Conservation (phyloP, 257 asterid genomes). For the Primulina tabacum region DNA sequence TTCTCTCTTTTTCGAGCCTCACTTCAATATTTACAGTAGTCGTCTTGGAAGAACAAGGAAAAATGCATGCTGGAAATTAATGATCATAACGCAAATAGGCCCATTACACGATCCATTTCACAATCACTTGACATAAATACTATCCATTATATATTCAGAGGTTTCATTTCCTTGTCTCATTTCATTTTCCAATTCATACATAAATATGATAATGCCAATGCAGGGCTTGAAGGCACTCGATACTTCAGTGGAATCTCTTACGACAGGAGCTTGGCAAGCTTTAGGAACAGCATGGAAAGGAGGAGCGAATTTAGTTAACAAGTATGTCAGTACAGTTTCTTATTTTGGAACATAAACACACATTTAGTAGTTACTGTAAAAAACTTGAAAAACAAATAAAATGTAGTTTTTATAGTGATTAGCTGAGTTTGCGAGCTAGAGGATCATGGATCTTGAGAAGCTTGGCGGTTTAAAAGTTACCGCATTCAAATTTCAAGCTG, state of each 20-base stretch:
- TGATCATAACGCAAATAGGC: neutral
- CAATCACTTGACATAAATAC: neutral
- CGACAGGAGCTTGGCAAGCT: slow-evolving; percentile 99
- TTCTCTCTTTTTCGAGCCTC: neutral
- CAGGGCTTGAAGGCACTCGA: slow-evolving; percentile 91
- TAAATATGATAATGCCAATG: slow-evolving; percentile 26
- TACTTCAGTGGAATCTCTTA: slow-evolving; percentile 73
- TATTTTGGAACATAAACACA: neutral
- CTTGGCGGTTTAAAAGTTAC: slow-evolving; percentile 5
- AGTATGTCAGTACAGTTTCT: slow-evolving; percentile 33
- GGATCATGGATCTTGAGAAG: neutral
- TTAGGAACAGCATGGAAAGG: slow-evolving; percentile 95
- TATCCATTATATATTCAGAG: neutral
- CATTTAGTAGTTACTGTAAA: neutral
- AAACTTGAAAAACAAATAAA: neutral
- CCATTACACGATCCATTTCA: neutral
- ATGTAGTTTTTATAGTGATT: neutral
- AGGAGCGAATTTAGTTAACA: slow-evolving; percentile 60
- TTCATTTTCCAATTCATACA: neutral
- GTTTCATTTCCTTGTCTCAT: neutral
- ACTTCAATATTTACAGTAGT: too few relatives aligned
- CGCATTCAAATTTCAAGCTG: slow-evolving; percentile 14
- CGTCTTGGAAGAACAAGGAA: neutral
- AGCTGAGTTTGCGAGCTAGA: slow-evolving; percentile 9
- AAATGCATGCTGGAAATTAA: neutral